phyloP scores from a whole-genome alignment of 345 rosid species.

The Brassica incana region DNA sequence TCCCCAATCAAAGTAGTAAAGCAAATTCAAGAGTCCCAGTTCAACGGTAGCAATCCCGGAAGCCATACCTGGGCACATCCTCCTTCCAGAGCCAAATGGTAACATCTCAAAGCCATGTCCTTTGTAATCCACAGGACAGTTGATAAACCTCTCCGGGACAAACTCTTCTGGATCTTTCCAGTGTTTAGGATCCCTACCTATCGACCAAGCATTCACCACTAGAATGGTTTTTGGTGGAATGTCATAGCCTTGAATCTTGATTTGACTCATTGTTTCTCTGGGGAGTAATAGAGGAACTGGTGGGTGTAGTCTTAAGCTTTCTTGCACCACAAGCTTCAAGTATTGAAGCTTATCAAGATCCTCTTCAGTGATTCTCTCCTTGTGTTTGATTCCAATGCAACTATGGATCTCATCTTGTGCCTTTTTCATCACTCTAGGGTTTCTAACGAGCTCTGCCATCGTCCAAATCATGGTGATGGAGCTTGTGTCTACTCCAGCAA shows the following conservation, averaged over 20 bases:
- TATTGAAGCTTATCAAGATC: slow-evolving; percentile 46
- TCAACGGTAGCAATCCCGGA: slow-evolving; percentile 46
- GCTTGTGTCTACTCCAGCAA: slow-evolving; percentile 29
- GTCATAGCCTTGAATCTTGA: slow-evolving; percentile 26
- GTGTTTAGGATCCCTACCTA: slow-evolving; percentile 40
- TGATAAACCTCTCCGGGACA: slow-evolving; percentile 50
- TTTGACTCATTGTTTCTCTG: slow-evolving; percentile 49
- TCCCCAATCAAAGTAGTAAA: slow-evolving; percentile 45
- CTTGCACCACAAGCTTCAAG: slow-evolving; percentile 52
- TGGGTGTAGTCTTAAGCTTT: slow-evolving; percentile 39
- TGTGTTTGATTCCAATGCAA: slow-evolving; percentile 33
- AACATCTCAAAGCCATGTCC: slow-evolving; percentile 50
- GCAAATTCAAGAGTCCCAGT: slow-evolving; percentile 52
- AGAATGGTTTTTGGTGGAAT: slow-evolving; percentile 14
- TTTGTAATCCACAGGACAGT: slow-evolving; percentile 43
- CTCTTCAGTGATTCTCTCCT: slow-evolving; percentile 35
- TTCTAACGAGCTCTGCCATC: slow-evolving; percentile 20
- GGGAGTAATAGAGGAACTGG: slow-evolving; percentile 51
- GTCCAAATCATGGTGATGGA: slow-evolving; percentile 33
- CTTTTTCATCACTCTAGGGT: slow-evolving; percentile 25
- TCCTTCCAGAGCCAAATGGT: slow-evolving; percentile 62
- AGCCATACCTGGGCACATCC: slow-evolving; percentile 49
- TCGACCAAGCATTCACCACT: slow-evolving; percentile 18
- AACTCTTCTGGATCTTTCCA: slow-evolving; percentile 51
- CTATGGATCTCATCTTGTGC: slow-evolving; percentile 19